A percentile compares a stretch with the other conserved stretches of the same genome.
phyloP scores from a whole-genome alignment of 306 rosid species.

The Trifolium dubium region DNA sequence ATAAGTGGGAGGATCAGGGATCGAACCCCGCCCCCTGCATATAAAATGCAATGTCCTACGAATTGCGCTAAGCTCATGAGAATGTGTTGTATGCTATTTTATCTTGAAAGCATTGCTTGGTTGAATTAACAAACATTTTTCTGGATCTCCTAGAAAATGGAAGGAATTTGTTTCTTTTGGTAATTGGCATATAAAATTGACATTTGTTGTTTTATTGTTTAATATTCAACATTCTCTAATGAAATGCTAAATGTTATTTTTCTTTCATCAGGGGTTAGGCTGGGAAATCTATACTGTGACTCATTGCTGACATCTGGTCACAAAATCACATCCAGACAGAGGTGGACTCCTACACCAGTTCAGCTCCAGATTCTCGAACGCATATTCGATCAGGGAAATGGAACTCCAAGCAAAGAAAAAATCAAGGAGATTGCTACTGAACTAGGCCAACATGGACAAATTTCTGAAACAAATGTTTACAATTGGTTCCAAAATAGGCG shows the following conservation, averaged over 20 bases:
- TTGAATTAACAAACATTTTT: slow-evolving; percentile 4
- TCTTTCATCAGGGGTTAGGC: slow-evolving; percentile 72
- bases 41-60: too few relatives aligned
- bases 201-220: not conserved
- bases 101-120: not conserved
- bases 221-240: slow-evolving; percentile 10
- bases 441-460: slow-evolving; percentile 89
- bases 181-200: not conserved
- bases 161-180: slow-evolving; percentile 1
- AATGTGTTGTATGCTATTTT: not conserved
- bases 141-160: not conserved
- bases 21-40: too few relatives aligned
- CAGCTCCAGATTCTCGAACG: slow-evolving; percentile 95
- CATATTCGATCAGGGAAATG: slow-evolving; percentile 82
- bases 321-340: slow-evolving; percentile 88
- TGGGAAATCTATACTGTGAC: slow-evolving; percentile 84
- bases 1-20: too few relatives aligned
- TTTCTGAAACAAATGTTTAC: slow-evolving; percentile 91
- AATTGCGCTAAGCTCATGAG: too few relatives aligned
- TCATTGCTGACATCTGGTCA: slow-evolving; percentile 82
- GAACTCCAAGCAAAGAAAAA: slow-evolving; percentile 95
- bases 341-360: slow-evolving; percentile 94
- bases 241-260: slow-evolving; percentile 18
- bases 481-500: slow-evolving; percentile 99
- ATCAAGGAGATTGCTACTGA: slow-evolving; percentile 91